These are phyloP conservation scores for Colletotrichum lindemuthianum DNA, from an alignment of 2,329 filamentous ascomycete genomes.

Conservation along the genomic window DNA sequence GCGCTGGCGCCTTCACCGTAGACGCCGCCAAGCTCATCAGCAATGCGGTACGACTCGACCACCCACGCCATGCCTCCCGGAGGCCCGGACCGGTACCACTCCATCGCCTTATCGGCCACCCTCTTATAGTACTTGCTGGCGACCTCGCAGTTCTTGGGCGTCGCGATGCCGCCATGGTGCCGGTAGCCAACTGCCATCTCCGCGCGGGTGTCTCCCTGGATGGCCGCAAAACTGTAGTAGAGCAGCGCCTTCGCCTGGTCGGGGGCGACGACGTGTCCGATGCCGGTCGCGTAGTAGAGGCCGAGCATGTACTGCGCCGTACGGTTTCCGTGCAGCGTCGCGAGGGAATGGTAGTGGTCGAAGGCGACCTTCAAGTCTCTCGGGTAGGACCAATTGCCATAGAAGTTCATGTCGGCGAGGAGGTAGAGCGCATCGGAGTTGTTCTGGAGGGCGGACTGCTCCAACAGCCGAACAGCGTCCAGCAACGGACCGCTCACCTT, in stretches of 20 bases:
- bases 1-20: conserved; percentile 96
- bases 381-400: conserved; percentile 91
- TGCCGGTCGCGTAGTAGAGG: conserved; percentile 93
- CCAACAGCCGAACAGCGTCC: conserved; percentile 62
- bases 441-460: conserved; percentile 62
- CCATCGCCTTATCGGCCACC: conserved; percentile 92
- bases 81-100: conserved; percentile 87
- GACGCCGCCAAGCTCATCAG: conserved; percentile 89
- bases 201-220: conserved; percentile 82
- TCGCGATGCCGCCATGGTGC: conserved; percentile 85
- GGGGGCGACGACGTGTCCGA: conserved; percentile 81
- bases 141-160: conserved; percentile 84
- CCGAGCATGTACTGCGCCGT: conserved; percentile 97
- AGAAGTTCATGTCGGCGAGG: conserved; percentile 95
- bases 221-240: conserved; percentile 93
- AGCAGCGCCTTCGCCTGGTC: conserved; percentile 93
- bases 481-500: conserved; percentile 55
- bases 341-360: conserved; percentile 81
- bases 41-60: conserved; percentile 83
- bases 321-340: conserved; percentile 81
- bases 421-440: conserved; percentile 89
- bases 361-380: conserved; percentile 84
- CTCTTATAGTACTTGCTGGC: conserved; percentile 90
- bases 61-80: conserved; percentile 85
- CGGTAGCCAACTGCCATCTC: conserved; percentile 95